Conservation (phyloP, 2,329 filamentous ascomycete genomes). For the Elsinoe australis region DNA sequence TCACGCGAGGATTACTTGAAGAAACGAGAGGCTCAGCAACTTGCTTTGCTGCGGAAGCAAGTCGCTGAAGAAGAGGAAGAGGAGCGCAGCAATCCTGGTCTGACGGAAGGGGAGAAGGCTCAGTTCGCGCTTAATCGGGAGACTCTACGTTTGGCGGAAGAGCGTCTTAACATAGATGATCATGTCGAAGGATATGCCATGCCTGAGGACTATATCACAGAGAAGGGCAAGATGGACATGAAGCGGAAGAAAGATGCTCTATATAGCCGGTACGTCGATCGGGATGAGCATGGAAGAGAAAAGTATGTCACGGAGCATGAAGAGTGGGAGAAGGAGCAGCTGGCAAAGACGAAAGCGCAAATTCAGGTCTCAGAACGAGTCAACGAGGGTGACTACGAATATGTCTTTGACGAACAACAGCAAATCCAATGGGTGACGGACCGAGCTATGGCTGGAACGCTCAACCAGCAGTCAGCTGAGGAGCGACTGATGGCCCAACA, state of each 20-base stretch:
- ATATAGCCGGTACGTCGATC: constrained; percentile 83
- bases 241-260: constrained; percentile 84
- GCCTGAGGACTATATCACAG: constrained; percentile 91
- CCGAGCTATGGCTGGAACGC: constrained; percentile 62
- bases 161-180: constrained; percentile 80
- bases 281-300: constrained; percentile 79
- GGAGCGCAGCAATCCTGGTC: constrained; percentile 64
- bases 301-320: constrained; percentile 89
- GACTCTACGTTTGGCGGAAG: constrained; percentile 50
- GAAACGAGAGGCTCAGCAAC: constrained; percentile 78
- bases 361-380: constrained; percentile 66
- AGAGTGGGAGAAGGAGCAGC: constrained; percentile 90
- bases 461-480: constrained; percentile 61
- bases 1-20: constrained; percentile 89
- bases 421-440: constrained; percentile 80
- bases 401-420: constrained; percentile 83
- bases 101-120: constrained; percentile 72
- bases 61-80: constrained; percentile 76
- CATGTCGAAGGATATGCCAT: constrained; percentile 86
- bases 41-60: constrained; percentile 81
- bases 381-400: constrained; percentile 79
- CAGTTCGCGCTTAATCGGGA: constrained; percentile 88
- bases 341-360: constrained; percentile 78
- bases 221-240: constrained; percentile 79
- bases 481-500: constrained; percentile 71